phyloP scores from a whole-genome alignment of 106 monocot species.

The Iris macrosiphon region DNA sequence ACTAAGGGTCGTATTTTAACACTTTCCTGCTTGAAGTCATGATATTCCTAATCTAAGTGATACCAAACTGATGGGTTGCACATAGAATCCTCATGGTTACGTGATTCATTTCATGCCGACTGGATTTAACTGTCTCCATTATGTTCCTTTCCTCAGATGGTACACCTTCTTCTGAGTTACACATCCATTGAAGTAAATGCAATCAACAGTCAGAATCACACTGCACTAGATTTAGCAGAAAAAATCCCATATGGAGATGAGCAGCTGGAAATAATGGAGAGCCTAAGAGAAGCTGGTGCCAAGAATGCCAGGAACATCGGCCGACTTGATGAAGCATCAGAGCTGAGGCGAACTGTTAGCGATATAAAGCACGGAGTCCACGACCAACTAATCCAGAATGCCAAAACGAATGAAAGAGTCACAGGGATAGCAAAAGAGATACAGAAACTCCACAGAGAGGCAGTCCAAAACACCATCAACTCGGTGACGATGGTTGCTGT shows the following conservation, averaged over 20 bases:
- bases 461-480: slow-evolving; percentile 93
- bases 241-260: slow-evolving; percentile 69
- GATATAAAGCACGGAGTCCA: slow-evolving; percentile 91
- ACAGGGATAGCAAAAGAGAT: slow-evolving; percentile 80
- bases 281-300: slow-evolving; percentile 63
- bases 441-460: slow-evolving; percentile 85
- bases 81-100: neutral
- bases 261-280: slow-evolving; percentile 53
- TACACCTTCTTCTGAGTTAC: slow-evolving; percentile 60
- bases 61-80: too few species aligned
- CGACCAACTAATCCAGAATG: slow-evolving; percentile 76
- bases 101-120: neutral
- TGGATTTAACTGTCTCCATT: neutral
- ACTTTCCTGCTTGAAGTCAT: too few species aligned
- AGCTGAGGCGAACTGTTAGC: slow-evolving; percentile 73
- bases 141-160: slow-evolving; percentile 52
- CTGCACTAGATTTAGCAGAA: slow-evolving; percentile 80
- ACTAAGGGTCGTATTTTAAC: too few species aligned
- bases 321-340: slow-evolving; percentile 50
- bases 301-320: slow-evolving; percentile 58
- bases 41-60: too few species aligned
- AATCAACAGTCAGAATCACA: slow-evolving; percentile 72
- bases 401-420: slow-evolving; percentile 71
- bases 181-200: slow-evolving; percentile 68
- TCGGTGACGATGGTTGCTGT: slow-evolving; percentile 91